Conservation (phyloP, 768 basidiomycete species). For the Lentinula guzmanii region DNA sequence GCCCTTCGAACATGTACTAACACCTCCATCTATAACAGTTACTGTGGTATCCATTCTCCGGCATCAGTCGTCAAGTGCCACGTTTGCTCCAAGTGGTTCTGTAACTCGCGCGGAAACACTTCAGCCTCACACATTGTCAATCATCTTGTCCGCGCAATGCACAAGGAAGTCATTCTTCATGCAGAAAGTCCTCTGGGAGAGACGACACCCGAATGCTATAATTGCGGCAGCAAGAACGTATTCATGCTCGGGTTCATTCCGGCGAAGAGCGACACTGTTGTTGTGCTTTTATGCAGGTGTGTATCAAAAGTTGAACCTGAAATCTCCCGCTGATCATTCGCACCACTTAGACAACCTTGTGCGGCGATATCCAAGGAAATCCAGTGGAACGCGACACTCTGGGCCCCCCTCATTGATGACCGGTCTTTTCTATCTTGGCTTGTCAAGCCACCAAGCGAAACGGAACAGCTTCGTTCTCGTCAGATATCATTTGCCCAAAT, state of each 20-base stretch:
- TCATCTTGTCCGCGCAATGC: no score
- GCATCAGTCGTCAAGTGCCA: conserved; percentile 96
- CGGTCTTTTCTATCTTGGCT: conserved; percentile 98
- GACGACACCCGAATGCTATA: no score
- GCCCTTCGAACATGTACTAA: no score
- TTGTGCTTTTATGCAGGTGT: conserved; percentile 95
- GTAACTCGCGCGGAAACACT: no score
- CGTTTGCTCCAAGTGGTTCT: conserved; percentile 45
- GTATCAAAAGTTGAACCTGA: conserved; percentile 19
- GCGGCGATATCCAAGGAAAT: conserved; percentile 31
- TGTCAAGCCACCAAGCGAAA: conserved; percentile 94
- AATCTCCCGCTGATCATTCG: conserved; percentile 21
- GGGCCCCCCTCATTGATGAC: conserved; percentile 98
- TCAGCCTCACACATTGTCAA: no score
- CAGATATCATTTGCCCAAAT: conserved; percentile 98
- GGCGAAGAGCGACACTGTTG: conserved; percentile 98
- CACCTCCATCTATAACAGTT: conserved; percentile 40
- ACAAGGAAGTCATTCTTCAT: no score
- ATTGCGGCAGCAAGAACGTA: conserved; percentile 50
- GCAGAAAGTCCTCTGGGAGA: no score
- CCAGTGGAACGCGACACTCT: conserved; percentile 95
- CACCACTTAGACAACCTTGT: no score
- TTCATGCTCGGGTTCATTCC: conserved; percentile 99
- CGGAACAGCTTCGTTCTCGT: conserved; percentile 91
- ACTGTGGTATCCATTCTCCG: conserved; percentile 97